These are phyloP conservation scores for Colletotrichum truncatum DNA, from an alignment of 2,329 filamentous ascomycete genomes.

Conservation along the genomic window DNA sequence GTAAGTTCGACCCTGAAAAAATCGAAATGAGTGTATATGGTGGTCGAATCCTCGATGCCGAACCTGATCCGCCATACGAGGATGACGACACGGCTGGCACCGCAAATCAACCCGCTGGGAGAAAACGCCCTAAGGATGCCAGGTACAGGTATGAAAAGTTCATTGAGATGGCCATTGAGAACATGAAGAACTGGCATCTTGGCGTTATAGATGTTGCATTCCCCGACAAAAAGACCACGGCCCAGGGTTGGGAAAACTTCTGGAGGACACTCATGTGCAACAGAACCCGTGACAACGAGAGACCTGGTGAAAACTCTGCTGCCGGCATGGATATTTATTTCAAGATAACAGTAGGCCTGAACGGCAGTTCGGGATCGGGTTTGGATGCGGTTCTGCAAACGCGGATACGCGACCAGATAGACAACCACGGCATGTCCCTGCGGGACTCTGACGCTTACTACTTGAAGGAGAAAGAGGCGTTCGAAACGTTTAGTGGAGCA, in stretches of 20 bases:
- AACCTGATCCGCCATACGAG: no score
- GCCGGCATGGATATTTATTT: not conserved
- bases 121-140: not conserved
- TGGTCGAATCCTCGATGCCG: not conserved
- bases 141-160: not conserved
- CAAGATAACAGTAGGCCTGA: no score
- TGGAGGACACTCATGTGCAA: conserved; percentile 24
- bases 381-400: not conserved
- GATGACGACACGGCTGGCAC: no score
- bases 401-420: not conserved
- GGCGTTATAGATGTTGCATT: conserved; percentile 4
- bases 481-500: not conserved
- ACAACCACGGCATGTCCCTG: not conserved
- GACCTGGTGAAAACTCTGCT: not conserved
- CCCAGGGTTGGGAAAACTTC: conserved; percentile 1
- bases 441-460: conserved; percentile 8
- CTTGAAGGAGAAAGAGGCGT: not conserved
- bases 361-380: not conserved
- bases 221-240: conserved; percentile 1
- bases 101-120: no score
- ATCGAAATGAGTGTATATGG: not conserved
- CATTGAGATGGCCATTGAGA: not conserved
- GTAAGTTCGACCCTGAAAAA: no score
- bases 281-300: conserved; percentile 2
- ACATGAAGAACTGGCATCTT: not conserved